phyloP scores from a whole-genome alignment of 2,329 filamentous ascomycete species.

The Neodidymelliopsis sp. region DNA sequence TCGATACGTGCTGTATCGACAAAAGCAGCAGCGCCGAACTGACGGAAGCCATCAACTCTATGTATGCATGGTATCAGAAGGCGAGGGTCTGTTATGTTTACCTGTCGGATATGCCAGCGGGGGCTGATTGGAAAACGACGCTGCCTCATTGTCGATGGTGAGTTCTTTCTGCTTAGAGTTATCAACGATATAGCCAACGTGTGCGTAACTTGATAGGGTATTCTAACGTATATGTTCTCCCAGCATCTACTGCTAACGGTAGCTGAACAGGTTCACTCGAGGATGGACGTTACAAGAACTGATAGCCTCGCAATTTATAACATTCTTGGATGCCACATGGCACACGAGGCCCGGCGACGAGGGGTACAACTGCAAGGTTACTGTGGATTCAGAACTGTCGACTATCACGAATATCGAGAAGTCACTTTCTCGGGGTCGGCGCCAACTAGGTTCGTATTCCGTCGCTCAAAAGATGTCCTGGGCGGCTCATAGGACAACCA shows the following conservation, averaged over 20 bases:
- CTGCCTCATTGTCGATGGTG: no score
- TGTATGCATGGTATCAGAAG: slow-evolving; percentile 22
- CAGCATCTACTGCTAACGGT: no score
- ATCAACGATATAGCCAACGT: no score
- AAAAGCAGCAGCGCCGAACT: slow-evolving; percentile 18
- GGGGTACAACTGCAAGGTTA: background rate
- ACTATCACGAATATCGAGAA: slow-evolving; percentile 2
- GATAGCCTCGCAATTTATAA: slow-evolving; percentile 13
- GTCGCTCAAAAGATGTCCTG: slow-evolving; percentile 26
- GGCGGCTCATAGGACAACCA: slow-evolving; percentile 28
- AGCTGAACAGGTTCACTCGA: slow-evolving; percentile 13
- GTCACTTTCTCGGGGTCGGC: background rate
- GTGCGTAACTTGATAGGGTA: background rate
- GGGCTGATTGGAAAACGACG: no score
- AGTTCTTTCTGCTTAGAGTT: no score
- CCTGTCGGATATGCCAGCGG: slow-evolving; percentile 7
- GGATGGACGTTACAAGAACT: slow-evolving; percentile 31
- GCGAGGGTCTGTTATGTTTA: slow-evolving; percentile 19
- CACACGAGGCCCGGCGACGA: background rate
- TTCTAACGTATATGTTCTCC: no score
- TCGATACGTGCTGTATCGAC: slow-evolving; percentile 19
- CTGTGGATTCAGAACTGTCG: background rate
- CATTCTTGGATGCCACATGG: slow-evolving; percentile 18
- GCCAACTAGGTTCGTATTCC: background rate
- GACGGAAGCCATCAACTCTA: slow-evolving; percentile 22